Evolutionary conservation across 148 eudicot genomes (phyloP).

Genomic region (Rhododendron vialii): DNA sequence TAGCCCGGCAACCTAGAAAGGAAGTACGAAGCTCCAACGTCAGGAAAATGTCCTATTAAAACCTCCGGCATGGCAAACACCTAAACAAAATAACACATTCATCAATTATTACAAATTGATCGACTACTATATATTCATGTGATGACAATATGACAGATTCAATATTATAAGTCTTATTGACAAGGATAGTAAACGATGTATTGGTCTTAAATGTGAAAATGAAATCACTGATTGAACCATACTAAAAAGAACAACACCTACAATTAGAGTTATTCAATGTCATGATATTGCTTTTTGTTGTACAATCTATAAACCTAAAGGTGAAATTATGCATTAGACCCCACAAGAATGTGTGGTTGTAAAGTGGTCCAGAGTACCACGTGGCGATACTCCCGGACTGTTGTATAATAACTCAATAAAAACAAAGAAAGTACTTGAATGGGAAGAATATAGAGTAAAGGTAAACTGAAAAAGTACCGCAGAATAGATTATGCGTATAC

Average conservation of each 20-base stretch:
- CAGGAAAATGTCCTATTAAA: constrained; percentile 33
- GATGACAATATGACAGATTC: not conserved
- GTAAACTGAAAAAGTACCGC: not conserved
- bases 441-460: not conserved
- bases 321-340: no score
- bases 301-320: not conserved
- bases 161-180: not conserved
- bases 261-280: not conserved
- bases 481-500: not conserved
- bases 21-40: constrained; percentile 43
- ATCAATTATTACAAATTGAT: not conserved
- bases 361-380: no score
- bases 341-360: no score
- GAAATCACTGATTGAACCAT: not conserved
- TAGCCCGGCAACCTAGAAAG: constrained; percentile 36
- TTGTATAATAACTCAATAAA: not conserved
- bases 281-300: not conserved
- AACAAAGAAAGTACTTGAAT: not conserved
- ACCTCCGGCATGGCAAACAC: constrained; percentile 50
- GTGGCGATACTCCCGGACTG: no score
- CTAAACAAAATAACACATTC: constrained; percentile 6
- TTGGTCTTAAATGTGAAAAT: not conserved
- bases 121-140: not conserved
- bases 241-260: not conserved
- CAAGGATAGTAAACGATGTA: not conserved